phyloP scores from a whole-genome alignment of 331 rosid species.

The Cydonia oblonga region DNA sequence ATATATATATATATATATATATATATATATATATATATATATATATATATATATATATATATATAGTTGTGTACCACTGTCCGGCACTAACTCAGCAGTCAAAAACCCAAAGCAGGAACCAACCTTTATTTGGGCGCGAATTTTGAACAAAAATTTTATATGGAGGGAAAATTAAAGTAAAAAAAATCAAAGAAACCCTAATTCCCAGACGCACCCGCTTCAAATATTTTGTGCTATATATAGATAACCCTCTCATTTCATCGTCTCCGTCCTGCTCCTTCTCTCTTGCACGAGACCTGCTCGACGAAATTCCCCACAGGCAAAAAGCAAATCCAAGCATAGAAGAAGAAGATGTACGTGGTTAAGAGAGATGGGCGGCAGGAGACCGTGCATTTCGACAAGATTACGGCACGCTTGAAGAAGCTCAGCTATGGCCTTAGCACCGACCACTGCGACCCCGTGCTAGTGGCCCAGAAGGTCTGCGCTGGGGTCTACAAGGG shows the following conservation, averaged over 20 bases:
- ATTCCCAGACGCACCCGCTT: neutral
- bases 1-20: too few relatives aligned
- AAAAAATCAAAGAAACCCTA: neutral
- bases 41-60: too few relatives aligned
- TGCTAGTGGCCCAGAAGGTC: conserved; percentile 70
- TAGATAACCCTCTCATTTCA: neutral
- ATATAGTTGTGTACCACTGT: too few relatives aligned
- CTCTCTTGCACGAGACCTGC: conserved; percentile 26
- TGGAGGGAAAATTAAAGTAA: neutral
- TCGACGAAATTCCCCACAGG: conserved; percentile 36
- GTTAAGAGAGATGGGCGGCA: conserved; percentile 69
- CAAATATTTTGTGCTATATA: conserved; percentile 1
- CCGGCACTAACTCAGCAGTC: neutral
- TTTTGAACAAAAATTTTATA: neutral
- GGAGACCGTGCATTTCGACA: conserved; percentile 74
- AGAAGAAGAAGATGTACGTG: conserved; percentile 39
- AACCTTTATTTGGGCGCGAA: neutral
- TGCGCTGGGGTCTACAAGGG: conserved; percentile 82
- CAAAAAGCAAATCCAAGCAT: neutral
- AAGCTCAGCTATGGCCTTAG: conserved; percentile 74
- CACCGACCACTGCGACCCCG: conserved; percentile 69
- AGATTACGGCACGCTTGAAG: conserved; percentile 75
- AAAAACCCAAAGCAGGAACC: neutral
- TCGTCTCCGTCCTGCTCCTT: too few relatives aligned
- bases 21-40: too few relatives aligned